These are phyloP conservation scores for Eucalyptus erythrocorys DNA, from an alignment of 345 rosid species.

Conservation along the genomic window DNA sequence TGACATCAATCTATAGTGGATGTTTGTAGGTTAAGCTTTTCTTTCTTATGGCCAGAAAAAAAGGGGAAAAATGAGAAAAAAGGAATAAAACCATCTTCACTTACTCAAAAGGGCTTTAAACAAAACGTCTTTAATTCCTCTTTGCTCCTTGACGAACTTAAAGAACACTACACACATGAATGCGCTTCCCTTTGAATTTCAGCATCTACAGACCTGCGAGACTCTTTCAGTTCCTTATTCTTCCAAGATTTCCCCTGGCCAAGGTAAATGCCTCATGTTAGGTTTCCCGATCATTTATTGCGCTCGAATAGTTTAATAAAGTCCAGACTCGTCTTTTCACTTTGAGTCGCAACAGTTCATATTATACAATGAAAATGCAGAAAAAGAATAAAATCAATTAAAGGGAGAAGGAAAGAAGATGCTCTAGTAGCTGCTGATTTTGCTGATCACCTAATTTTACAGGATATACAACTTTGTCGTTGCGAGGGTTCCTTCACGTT, in stretches of 20 bases:
- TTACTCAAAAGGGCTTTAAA: background rate
- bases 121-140: background rate
- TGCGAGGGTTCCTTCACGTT: background rate
- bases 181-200: background rate
- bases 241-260: background rate
- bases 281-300: background rate
- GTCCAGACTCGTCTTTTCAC: background rate
- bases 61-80: background rate
- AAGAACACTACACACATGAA: background rate
- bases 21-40: background rate
- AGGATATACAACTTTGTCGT: background rate
- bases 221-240: background rate
- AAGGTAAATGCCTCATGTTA: background rate
- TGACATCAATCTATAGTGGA: background rate
- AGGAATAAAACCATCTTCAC: background rate
- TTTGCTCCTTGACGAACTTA: background rate
- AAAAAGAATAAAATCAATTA: background rate
- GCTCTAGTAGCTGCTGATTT: background rate
- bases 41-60: background rate
- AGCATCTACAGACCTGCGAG: background rate
- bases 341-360: background rate
- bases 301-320: background rate
- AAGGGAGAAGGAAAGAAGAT: background rate
- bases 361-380: background rate
- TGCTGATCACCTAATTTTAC: background rate